Conservation (phyloP, 1,284 basidiomycete genomes). For the Trichosporon inkin region DNA sequence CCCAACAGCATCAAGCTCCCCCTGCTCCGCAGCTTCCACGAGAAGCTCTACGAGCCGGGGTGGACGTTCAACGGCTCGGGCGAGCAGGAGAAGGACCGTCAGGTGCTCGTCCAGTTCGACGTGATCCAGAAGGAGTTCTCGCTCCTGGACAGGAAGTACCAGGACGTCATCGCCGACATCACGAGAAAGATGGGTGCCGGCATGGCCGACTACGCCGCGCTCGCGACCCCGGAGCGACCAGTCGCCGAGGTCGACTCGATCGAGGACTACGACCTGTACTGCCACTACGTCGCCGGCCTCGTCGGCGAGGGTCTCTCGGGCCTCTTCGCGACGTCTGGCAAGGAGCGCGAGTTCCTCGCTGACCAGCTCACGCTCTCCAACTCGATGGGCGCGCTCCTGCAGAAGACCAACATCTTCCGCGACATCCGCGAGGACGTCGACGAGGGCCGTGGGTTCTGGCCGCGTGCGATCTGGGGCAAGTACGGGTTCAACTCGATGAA, state of each 20-base stretch:
- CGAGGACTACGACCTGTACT: conserved; percentile 92
- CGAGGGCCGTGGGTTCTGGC: conserved; percentile 89
- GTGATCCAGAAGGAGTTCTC: conserved; percentile 78
- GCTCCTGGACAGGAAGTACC: conserved; percentile 66
- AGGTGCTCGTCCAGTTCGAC: conserved; percentile 81
- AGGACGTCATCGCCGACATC: conserved; percentile 76
- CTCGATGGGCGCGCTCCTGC: conserved; percentile 92
- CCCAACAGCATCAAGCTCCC: conserved; percentile 81
- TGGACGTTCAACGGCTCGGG: conserved; percentile 84
- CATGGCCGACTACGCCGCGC: conserved; percentile 92
- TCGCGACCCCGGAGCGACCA: conserved; percentile 64
- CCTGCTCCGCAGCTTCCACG: conserved; percentile 76
- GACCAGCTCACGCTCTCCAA: conserved; percentile 84
- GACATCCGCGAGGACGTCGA: conserved; percentile 92
- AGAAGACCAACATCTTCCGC: conserved; percentile 97
- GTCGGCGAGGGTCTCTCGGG: conserved; percentile 95
- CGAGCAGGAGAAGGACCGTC: conserved; percentile 84
- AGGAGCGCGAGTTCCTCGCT: conserved; percentile 73
- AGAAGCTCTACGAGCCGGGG: conserved; percentile 72
- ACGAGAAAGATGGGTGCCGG: conserved; percentile 81
- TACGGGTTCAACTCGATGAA: conserved; percentile 62
- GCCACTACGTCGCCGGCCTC: conserved; percentile 96
- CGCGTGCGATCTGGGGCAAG: conserved; percentile 79
- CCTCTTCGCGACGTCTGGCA: conserved; percentile 80
- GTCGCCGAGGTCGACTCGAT: conserved; percentile 67